phyloP scores from a whole-genome alignment of 306 rosid species.

The Morella rubra region DNA sequence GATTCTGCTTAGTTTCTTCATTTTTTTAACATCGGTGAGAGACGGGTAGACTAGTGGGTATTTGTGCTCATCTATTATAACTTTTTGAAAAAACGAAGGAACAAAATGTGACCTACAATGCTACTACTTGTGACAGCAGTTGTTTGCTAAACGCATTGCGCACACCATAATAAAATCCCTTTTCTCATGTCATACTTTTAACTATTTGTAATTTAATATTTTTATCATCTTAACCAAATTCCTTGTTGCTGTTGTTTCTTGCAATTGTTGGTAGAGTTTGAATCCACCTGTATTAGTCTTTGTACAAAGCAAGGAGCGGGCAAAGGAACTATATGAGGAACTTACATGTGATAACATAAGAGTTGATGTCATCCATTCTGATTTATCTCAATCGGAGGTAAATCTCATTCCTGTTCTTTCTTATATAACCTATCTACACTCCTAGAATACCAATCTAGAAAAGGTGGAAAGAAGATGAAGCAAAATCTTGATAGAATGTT shows the following conservation, averaged over 20 bases:
- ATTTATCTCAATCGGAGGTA: slow-evolving; percentile 76
- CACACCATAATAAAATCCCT: slow-evolving; percentile 10
- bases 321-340: slow-evolving; percentile 80
- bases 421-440: slow-evolving; percentile 4
- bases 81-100: slow-evolving; percentile 4
- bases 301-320: slow-evolving; percentile 97
- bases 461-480: slow-evolving; percentile 6
- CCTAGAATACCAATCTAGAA: neutral
- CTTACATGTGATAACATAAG: slow-evolving; percentile 70
- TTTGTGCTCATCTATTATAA: neutral
- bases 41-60: neutral
- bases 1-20: neutral
- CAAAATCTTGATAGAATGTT: slow-evolving; percentile 8
- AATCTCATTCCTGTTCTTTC: slow-evolving; percentile 27
- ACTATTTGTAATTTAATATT: no score
- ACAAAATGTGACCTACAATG: slow-evolving; percentile 13
- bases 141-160: slow-evolving; percentile 8
- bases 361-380: slow-evolving; percentile 87
- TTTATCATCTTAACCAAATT: slow-evolving; percentile 26
- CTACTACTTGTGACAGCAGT: slow-evolving; percentile 12
- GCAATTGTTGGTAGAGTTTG: slow-evolving; percentile 54
- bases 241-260: slow-evolving; percentile 16
- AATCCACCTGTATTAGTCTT: slow-evolving; percentile 90
- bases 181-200: neutral
- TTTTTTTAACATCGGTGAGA: neutral